These are phyloP conservation scores for Tulasnella sp. DNA, from an alignment of 768 basidiomycete species.

Conservation along the genomic window DNA sequence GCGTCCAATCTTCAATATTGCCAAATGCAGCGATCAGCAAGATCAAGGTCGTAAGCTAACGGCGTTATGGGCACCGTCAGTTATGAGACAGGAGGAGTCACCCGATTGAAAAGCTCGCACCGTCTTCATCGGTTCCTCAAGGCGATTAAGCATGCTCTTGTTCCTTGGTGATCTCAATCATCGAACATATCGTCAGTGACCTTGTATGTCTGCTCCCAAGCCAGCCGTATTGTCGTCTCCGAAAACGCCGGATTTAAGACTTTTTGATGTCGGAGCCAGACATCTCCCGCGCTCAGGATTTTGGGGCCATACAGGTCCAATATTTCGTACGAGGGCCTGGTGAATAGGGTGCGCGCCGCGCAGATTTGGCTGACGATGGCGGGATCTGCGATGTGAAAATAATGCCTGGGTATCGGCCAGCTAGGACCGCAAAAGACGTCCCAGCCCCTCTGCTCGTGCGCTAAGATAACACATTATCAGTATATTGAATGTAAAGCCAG, in stretches of 20 bases:
- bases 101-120: no score
- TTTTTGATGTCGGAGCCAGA: constrained; percentile 2
- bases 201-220: not conserved
- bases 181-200: constrained; percentile 8
- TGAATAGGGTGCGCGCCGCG: not conserved
- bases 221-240: not conserved
- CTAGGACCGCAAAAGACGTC: not conserved
- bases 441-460: not conserved
- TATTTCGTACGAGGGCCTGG: not conserved
- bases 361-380: not conserved
- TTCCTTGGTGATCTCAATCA: not conserved
- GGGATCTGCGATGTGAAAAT: not conserved
- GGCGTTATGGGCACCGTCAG: no score
- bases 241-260: not conserved
- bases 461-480: no score
- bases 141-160: not conserved
- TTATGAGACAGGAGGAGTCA: no score
- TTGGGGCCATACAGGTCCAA: constrained; percentile 9
- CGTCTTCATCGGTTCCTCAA: not conserved
- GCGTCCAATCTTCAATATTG: not conserved
- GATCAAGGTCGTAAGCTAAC: not conserved
- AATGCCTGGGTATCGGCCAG: not conserved
- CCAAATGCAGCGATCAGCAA: not conserved
- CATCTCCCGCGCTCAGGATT: constrained; percentile 2
- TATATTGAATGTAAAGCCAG: no score